Evolutionary conservation across 495 filamentous ascomycete genomes (phyloP), one percentile per base, ranked within the genome.

Genomic region (Cetradonia linearis): DNA sequence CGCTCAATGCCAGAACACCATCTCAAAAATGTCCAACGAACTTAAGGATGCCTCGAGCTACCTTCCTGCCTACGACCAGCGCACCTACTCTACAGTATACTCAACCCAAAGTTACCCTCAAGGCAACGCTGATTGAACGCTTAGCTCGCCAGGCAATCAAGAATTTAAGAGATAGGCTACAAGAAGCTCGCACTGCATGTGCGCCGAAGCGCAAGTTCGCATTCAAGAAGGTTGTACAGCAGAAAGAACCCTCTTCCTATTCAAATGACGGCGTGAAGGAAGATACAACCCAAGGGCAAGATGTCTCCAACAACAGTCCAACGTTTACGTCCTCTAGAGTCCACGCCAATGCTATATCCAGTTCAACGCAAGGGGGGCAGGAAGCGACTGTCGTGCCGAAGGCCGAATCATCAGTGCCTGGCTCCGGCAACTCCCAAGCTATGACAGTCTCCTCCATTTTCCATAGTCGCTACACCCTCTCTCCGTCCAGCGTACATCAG

Each of bases 41-140:
- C 80, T 90, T 66, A 83, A 83, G 63, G 84, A 87, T 73, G 79
- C 83, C 8, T 79, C 83, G 2, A 78, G 76, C 61, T 85, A 83
- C 59, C 77, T 91, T 30, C 86, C 88, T 7, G 80, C 86, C 4
- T 88, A 89, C 65, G 88, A 92, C 60, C 87, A 89, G 68, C 77
- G 86, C 61, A 82, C 83, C 23, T 91, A 88, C 67, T 76, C 81
- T 36, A 83, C 87, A 65, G 86, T 87, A 74, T 31, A 27, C 36
- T 55, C 9, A 31, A 4, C 46, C 44, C 13, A 20, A 4, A 18
- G n/a, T 46, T 13, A 14, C 20, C 25, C 13, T 34, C 34, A 55
- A 58, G 31, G 23, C 47, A 53, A 46, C 20, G 40, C 59, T 59
- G 46, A 42, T 50, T 30, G 48, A 61, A 46, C 42, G 38, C n/a